Conservation (phyloP, 257 asterid species). For the Scutellaria galericulata region DNA sequence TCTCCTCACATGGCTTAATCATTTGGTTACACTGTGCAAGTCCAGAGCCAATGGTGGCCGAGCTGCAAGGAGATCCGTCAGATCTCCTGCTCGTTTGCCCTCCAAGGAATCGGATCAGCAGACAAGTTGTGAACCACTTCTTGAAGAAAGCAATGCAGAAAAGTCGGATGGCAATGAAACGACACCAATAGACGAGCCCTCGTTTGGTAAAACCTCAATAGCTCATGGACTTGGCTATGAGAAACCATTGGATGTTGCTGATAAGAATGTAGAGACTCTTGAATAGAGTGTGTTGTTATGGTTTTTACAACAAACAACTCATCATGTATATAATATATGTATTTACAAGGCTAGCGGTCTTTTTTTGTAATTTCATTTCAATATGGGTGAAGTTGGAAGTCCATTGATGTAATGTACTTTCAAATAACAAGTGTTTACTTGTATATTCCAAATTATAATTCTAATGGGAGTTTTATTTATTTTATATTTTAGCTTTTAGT, state of each 20-base stretch:
- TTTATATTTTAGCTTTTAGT: no score
- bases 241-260: conserved; percentile 33
- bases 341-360: background rate
- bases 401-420: no score
- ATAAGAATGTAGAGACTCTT: conserved; percentile 28
- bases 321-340: conserved; percentile 22
- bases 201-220: background rate
- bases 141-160: conserved; percentile 18
- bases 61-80: conserved; percentile 26
- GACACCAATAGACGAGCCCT: background rate
- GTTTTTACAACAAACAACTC: background rate
- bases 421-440: no score
- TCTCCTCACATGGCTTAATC: conserved; percentile 69
- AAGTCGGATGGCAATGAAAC: conserved; percentile 10
- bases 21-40: conserved; percentile 60
- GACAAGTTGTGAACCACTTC: conserved; percentile 8
- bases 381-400: no score
- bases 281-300: background rate
- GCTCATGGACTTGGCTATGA: conserved; percentile 31
- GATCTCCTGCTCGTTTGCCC: conserved; percentile 30
- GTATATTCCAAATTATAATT: no score
- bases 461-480: no score
- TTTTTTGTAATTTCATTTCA: no score
- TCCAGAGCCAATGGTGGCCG: conserved; percentile 31
- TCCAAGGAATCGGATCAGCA: conserved; percentile 22